These are phyloP conservation scores for Breynia disticha DNA, from an alignment of 441 rosid genomes.

Conservation along the genomic window DNA sequence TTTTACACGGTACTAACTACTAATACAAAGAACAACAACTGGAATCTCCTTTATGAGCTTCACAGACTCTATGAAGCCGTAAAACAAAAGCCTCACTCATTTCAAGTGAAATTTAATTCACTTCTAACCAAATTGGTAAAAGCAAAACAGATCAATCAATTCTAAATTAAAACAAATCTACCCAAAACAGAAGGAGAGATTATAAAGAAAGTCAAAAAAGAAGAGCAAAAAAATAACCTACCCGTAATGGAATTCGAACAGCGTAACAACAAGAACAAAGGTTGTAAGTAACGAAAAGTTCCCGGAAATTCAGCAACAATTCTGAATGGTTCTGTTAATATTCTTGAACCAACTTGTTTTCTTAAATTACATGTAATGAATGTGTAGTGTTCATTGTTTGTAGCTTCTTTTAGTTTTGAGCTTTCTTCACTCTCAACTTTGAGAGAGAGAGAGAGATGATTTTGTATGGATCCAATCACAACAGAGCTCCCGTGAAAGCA, in stretches of 20 bases:
- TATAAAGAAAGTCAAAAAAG: neutral
- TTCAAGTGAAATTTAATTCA: slow-evolving; percentile 17
- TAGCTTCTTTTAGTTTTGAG: neutral
- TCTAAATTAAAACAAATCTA: slow-evolving; percentile 16
- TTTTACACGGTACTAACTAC: neutral
- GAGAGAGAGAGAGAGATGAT: slow-evolving; percentile 10
- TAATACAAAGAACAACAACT: slow-evolving; percentile 2
- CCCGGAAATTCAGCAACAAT: slow-evolving; percentile 19
- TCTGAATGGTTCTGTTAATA: slow-evolving; percentile 9
- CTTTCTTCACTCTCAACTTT: neutral
- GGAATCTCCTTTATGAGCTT: slow-evolving; percentile 11
- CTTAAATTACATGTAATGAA: neutral
- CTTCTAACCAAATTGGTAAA: slow-evolving; percentile 1
- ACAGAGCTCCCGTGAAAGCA: slow-evolving; percentile 31
- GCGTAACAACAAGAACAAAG: neutral
- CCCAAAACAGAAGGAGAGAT: slow-evolving; percentile 1
- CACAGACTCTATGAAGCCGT: slow-evolving; percentile 1
- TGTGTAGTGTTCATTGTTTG: too few species aligned
- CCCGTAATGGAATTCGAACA: slow-evolving; percentile 13
- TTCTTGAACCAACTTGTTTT: neutral
- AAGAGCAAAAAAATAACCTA: slow-evolving; percentile 3
- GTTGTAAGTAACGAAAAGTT: slow-evolving; percentile 2
- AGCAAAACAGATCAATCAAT: slow-evolving; percentile 20
- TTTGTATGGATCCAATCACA: slow-evolving; percentile 51
- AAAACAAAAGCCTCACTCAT: slow-evolving; percentile 1